Percentiles rank a stretch among this genome's conserved stretches.
These are phyloP conservation scores for Sporothrix pseudoabietina DNA, from an alignment of 2,329 filamentous ascomycete species.

Conservation along the genomic window DNA sequence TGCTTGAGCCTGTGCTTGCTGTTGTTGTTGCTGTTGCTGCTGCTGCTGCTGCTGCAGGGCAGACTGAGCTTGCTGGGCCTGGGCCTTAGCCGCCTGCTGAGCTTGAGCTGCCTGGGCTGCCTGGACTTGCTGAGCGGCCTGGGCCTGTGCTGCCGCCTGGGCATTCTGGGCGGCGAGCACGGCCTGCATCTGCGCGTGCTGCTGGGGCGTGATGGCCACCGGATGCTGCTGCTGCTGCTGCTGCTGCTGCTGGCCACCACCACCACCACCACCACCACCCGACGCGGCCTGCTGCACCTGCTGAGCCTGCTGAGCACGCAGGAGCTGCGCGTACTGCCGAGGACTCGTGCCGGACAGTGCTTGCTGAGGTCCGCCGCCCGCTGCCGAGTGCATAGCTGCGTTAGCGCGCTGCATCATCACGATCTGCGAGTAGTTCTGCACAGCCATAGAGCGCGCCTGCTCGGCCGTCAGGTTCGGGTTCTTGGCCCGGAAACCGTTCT, in stretches of 20 bases:
- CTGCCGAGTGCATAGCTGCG: conserved; percentile 58
- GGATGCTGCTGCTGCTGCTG: conserved; percentile 33
- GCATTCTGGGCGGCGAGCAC: conserved; percentile 23
- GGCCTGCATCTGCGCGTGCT: conserved; percentile 46
- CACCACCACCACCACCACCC: background rate
- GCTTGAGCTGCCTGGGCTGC: conserved; percentile 4
- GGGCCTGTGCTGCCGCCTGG: conserved; percentile 39
- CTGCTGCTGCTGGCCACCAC: conserved; percentile 24
- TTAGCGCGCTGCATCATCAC: conserved; percentile 52
- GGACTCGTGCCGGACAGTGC: conserved; percentile 55
- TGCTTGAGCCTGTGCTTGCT: background rate
- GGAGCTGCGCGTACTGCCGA: conserved; percentile 61
- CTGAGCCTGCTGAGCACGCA: conserved; percentile 55
- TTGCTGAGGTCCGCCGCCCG: conserved; percentile 52
- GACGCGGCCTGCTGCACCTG: conserved; percentile 47
- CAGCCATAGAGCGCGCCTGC: conserved; percentile 54
- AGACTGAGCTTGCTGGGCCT: conserved; percentile 4
- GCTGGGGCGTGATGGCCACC: conserved; percentile 1
- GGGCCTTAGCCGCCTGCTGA: background rate
- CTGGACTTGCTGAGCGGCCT: conserved; percentile 26
- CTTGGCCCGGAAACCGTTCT: conserved; percentile 55
- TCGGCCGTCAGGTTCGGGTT: conserved; percentile 56
- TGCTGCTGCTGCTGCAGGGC: background rate
- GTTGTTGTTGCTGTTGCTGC: background rate
- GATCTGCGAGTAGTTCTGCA: conserved; percentile 51